Base-by-base conservation (phyloP, 495 filamentous ascomycete species). In the Oleoguttula mirabilis region DNA sequence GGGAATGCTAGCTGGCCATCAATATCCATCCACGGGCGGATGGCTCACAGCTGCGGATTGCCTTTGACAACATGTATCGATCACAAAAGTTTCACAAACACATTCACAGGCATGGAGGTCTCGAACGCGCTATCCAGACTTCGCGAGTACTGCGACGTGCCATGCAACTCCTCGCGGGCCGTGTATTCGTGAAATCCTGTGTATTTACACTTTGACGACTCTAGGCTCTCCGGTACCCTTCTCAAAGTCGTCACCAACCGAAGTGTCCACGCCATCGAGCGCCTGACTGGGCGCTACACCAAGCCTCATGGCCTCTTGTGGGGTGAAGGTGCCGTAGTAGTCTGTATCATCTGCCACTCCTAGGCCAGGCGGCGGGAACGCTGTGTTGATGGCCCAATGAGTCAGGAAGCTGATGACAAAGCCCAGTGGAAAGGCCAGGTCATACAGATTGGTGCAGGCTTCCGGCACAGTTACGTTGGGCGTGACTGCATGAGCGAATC, bases 321-420 rank as follows among this genome's bases (percentile, higher is more conserved):
- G 21, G 10, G 55, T 54, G 39, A 60, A 60, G 3, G 56, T 60
- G 4, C 48, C 55, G 39, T 55, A 60, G 37, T 40, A 47, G 37
- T 57, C 56, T 15, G 51, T 43, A n/a, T 60, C 51, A 36, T 60
- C 56, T 15, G 36, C 34, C 17, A 50, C 45, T 4, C 56, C 55
- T 12, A 55, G 40, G 4, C 55, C 55, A 11, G 12, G 10, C 4
- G 50, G 48, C 43, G 48, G 48, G 33, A 32, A 48, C 21, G 51
- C 8, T 7, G 24, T 40, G 39, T 47, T 51, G 23, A 60, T 21
- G 3, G 32, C 25, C n/a, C 33, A 36, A 36, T 59, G 41, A 16
- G 21, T 21, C 3, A 37, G 10, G 21, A 44, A 44, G 41, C 41
- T 44, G 24, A 44, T 32, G n/a, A 19, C 21, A 28, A 44, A 44